Conservation (phyloP, 1,139 yeast genomes). For the Scheffersomyces insectosa region DNA sequence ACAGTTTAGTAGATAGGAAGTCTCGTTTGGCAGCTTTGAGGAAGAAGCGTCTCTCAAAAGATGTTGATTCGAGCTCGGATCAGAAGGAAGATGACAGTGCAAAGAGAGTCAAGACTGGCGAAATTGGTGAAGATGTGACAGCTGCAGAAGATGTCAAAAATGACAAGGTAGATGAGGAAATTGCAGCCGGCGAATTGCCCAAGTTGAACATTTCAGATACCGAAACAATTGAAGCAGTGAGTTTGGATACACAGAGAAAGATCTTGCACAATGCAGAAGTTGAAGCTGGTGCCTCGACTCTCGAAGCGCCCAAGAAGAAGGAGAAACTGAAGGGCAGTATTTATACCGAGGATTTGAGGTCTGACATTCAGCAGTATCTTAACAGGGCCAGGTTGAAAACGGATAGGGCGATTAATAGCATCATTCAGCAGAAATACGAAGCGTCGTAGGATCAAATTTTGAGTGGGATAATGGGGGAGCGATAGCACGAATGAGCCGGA, state of each 20-base stretch:
- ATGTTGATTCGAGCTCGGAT: not conserved
- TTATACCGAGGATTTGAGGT: conserved; percentile 30
- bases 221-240: conserved; percentile 32
- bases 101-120: not conserved
- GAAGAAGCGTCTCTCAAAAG: conserved; percentile 10
- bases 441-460: not conserved
- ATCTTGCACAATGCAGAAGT: conserved; percentile 18
- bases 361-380: conserved; percentile 28
- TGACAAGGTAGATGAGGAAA: not conserved
- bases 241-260: conserved; percentile 24
- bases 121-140: not conserved
- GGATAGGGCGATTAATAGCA: conserved; percentile 26
- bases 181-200: conserved; percentile 8
- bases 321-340: conserved; percentile 5
- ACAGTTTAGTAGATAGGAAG: conserved; percentile 16
- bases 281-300: conserved; percentile 11
- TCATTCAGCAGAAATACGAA: conserved; percentile 25
- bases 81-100: too few species aligned
- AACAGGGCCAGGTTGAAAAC: conserved; percentile 31
- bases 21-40: conserved; percentile 26
- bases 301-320: not conserved
- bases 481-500: too few species aligned
- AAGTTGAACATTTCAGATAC: conserved; percentile 10
- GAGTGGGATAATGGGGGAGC: too few species aligned
- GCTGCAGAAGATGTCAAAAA: conserved; percentile 2